phyloP scores from a whole-genome alignment of 78 protist genomes.

The Isochrysis galbana region DNA sequence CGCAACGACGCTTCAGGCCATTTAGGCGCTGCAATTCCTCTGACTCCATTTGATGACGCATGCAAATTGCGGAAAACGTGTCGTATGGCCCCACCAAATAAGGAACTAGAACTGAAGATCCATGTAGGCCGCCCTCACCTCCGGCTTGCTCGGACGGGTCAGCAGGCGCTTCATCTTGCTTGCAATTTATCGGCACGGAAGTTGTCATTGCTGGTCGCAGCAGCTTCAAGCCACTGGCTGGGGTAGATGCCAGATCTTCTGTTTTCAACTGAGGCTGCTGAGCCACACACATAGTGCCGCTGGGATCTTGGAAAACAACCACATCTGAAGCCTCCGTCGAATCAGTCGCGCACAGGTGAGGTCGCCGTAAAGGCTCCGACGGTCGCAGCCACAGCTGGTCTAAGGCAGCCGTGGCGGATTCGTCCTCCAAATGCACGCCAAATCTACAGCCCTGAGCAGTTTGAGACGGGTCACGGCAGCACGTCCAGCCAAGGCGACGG shows the following conservation, averaged over 20 bases:
- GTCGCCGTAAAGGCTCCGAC: too few relatives aligned
- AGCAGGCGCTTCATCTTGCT: neutral
- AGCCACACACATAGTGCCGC: neutral
- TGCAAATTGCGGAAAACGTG: neutral
- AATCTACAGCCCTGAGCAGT: neutral
- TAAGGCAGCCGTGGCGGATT: neutral
- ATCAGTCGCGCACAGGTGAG: neutral
- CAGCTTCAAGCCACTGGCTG: neutral
- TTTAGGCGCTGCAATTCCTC: neutral
- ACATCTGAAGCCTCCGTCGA: neutral
- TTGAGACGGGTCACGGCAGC: neutral
- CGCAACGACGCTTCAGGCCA: neutral
- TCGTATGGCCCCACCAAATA: neutral
- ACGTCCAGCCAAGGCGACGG: neutral
- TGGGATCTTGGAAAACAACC: neutral
- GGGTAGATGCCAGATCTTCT: neutral
- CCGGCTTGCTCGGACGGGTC: neutral
- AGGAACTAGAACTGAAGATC: neutral
- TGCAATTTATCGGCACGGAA: too few relatives aligned
- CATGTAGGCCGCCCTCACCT: neutral
- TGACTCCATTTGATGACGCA: neutral
- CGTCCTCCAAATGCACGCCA: neutral
- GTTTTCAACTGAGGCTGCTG: neutral
- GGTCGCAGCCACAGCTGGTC: neutral
- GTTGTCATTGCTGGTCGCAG: too few relatives aligned